These are phyloP conservation scores for Vaccinium macrocarpon DNA, from an alignment of 148 eudicot genomes.

Conservation along the genomic window DNA sequence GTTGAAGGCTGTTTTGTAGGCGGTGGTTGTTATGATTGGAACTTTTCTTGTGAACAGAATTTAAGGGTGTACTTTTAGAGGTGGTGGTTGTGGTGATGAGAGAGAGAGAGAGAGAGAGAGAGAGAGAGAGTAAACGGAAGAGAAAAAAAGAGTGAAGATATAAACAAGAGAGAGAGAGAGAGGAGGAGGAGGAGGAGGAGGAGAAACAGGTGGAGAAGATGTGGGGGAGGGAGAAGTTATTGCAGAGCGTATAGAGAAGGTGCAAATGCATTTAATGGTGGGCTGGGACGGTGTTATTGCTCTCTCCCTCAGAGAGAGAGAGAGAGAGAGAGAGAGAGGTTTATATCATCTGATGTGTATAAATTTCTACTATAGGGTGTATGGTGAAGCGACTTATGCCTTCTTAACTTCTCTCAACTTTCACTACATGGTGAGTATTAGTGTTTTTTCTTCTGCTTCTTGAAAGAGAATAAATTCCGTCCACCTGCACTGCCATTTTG, in stretches of 20 bases:
- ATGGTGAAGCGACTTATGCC: slow-evolving; percentile 17
- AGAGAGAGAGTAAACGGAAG: slow-evolving; percentile 2
- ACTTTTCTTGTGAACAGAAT: slow-evolving; percentile 48
- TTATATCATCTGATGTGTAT: background rate
- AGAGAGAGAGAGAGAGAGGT: slow-evolving; percentile 27
- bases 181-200: slow-evolving; percentile 1
- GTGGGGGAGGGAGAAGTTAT: slow-evolving; percentile 35
- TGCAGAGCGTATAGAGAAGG: slow-evolving; percentile 32
- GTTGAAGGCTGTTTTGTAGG: background rate
- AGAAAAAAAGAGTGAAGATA: background rate
- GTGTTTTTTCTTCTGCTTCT: no score
- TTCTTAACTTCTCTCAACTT: slow-evolving; percentile 16
- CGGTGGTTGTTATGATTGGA: background rate
- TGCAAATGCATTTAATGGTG: slow-evolving; percentile 29
- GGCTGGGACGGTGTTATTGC: slow-evolving; percentile 22
- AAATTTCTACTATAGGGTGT: slow-evolving; percentile 6
- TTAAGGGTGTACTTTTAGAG: slow-evolving; percentile 29
- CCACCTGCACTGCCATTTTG: no score
- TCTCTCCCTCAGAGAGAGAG: slow-evolving; percentile 2
- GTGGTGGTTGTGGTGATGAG: background rate
- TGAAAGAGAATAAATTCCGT: no score
- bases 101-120: slow-evolving; percentile 17
- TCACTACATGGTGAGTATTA: background rate
- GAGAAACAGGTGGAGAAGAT: slow-evolving; percentile 24
- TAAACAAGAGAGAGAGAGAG: slow-evolving; percentile 17